Base-by-base conservation (phyloP, 2,329 filamentous ascomycete species). In the Lecanicillium sp. region DNA sequence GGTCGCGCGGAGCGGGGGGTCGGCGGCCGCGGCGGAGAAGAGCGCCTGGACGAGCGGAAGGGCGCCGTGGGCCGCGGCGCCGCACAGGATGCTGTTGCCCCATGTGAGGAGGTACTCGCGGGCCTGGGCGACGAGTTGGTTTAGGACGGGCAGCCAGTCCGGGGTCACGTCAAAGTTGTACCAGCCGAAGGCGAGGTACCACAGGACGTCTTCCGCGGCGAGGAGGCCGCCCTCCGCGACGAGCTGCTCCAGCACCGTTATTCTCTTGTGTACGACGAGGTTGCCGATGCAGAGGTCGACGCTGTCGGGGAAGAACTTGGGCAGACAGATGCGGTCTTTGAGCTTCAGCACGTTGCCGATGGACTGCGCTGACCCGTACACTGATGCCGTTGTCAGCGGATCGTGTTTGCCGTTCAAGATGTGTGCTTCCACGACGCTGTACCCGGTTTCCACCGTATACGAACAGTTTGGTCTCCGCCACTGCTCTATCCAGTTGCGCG, bases 261-360 rank as follows among this genome's bases (percentile, higher is more conserved):
- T 67, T 4, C 61, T 55, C 17, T 73, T 65, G 15, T 62, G 8
- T 15, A 33, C 66, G 6, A 65, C 66, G 2, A 65, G 55, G 14
- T 62, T 58, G 6, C 66, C 63, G 9, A 67, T 61, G 32, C 60
- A 61, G 1, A 71, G 36, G 14, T 73, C 67, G 26, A 75, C 56
- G 1, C 61, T 63, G 54, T 77, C 74, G 37, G 67, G 67, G 52
- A 67, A 73, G 7, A 62, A 62, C 7, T 68, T 67, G 21, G 66
- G 58, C 15, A 77, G 55, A 3, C 73, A 58, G 0, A 69, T 68
- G 47, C n/a, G n/a, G n/a, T n/a, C n/a, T n/a, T 68, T 73, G 1
- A 55, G 41, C 7, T 65, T 57, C 36, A 67, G 63, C 6, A 76
- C 55, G 2, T 54, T 53, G 1, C 52, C 54, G 32, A 64, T 59